Evolutionary conservation across 495 filamentous ascomycete genomes (phyloP).

Genomic region (Xylaria castorea): DNA sequence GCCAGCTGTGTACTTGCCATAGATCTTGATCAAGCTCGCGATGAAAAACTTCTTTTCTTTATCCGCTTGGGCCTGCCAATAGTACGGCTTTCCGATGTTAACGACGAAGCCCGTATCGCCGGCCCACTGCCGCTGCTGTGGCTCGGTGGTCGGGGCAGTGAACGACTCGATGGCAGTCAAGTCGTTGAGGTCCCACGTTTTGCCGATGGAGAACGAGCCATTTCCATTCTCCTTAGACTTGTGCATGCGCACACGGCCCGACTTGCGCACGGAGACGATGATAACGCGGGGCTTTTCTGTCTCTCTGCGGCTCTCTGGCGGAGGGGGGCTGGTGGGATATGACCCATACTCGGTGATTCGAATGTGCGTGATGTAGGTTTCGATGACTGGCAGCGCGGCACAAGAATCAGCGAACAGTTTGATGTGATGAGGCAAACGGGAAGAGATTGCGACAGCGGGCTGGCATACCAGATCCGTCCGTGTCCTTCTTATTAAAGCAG

Average conservation of each 20-base stretch:
- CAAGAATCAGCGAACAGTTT: conserved; percentile 4
- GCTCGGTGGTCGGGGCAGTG: conserved; percentile 64
- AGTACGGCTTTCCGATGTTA: conserved; percentile 90
- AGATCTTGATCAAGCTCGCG: conserved; percentile 92
- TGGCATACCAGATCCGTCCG: conserved; percentile 76
- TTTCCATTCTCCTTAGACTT: conserved; percentile 95
- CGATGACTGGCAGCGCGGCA: conserved; percentile 63
- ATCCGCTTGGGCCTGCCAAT: conserved; percentile 88
- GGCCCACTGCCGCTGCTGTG: conserved; percentile 77
- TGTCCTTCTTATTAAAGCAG: conserved; percentile 88
- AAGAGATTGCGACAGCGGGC: conserved; percentile 1
- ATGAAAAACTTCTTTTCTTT: conserved; percentile 99
- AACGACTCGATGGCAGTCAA: conserved; percentile 81
- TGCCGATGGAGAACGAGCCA: conserved; percentile 94
- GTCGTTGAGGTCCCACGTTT: conserved; percentile 96
- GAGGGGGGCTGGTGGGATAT: conserved; percentile 85
- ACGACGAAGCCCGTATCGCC: conserved; percentile 85
- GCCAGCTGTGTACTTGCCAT: conserved; percentile 91
- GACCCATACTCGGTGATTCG: conserved; percentile 82
- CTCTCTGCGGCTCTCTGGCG: conserved; percentile 68
- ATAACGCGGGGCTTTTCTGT: conserved; percentile 91
- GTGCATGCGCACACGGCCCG: conserved; percentile 91
- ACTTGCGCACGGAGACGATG: conserved; percentile 88
- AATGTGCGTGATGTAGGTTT: conserved; percentile 98
- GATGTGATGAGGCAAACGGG: conserved; percentile 1